phyloP scores from a whole-genome alignment of 2,329 filamentous ascomycete species.

The Aspergillus luchuensis region DNA sequence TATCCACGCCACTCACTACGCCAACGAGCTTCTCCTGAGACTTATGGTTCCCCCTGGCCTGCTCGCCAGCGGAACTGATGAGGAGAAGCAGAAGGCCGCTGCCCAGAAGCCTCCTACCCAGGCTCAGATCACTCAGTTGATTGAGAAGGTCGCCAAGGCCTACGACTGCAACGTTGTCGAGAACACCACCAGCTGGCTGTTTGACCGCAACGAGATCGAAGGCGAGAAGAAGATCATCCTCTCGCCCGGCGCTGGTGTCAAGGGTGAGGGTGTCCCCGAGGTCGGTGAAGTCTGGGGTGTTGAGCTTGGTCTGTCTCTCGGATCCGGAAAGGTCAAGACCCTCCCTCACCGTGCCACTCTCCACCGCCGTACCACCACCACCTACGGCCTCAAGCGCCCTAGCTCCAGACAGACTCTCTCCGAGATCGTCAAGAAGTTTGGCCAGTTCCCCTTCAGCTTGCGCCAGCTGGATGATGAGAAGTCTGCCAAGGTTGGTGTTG shows the following conservation, averaged over 20 bases:
- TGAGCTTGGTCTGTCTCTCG: conserved; percentile 88
- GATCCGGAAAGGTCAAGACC: conserved; percentile 91
- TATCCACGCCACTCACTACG: conserved; percentile 86
- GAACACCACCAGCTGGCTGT: conserved; percentile 96
- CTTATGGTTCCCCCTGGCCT: conserved; percentile 90
- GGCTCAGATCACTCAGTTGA: conserved; percentile 77
- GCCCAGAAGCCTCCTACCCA: conserved; percentile 81
- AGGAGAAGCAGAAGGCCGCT: conserved; percentile 92
- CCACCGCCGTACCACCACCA: conserved; percentile 88
- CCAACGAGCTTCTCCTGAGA: conserved; percentile 90
- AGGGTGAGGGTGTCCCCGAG: conserved; percentile 86
- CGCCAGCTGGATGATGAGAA: conserved; percentile 96
- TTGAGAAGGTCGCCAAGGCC: conserved; percentile 88
- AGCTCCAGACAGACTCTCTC: conserved; percentile 90
- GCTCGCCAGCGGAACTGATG: conserved; percentile 78
- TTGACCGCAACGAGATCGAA: conserved; percentile 97
- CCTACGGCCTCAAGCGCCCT: conserved; percentile 89
- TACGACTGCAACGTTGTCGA: conserved; percentile 94
- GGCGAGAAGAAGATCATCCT: conserved; percentile 98
- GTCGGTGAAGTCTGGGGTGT: conserved; percentile 96
- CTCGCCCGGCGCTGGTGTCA: conserved; percentile 75
- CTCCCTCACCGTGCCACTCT: conserved; percentile 85
- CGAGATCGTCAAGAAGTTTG: conserved; percentile 96
- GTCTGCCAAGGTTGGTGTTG: conserved; percentile 89
- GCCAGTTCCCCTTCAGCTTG: conserved; percentile 95